A percentile compares a stretch with the other conserved stretches of the same genome.
These are phyloP conservation scores for Coemansia sp. DNA, from an alignment of 192 early-diverging fungal species.

Conservation along the genomic window DNA sequence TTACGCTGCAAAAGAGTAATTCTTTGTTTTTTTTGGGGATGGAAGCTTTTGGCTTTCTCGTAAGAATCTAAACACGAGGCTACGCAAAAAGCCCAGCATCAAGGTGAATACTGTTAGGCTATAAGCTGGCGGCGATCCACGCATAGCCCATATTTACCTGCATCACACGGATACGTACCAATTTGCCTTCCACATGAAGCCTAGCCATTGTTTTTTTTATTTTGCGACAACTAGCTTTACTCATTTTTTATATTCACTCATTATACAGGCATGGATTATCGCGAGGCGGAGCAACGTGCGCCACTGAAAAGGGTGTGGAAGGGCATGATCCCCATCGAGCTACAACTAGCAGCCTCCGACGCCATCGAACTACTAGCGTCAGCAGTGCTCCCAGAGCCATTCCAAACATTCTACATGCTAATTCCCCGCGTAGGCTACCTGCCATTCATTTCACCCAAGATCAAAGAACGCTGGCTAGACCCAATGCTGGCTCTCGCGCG, in stretches of 20 bases:
- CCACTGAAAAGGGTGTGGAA: constrained; percentile 27
- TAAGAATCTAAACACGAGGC: background rate
- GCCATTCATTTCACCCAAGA: constrained; percentile 23
- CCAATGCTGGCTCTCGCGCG: constrained; percentile 36
- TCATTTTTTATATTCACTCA: background rate
- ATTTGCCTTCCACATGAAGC: background rate
- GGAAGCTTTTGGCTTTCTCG: background rate
- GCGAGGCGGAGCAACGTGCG: constrained; percentile 9
- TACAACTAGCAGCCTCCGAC: constrained; percentile 39
- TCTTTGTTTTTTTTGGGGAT: too few species aligned
- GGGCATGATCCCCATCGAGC: constrained; percentile 48
- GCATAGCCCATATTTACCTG: background rate
- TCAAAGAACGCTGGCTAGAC: constrained; percentile 47
- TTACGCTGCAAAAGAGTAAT: background rate
- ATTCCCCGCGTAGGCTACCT: constrained; percentile 42
- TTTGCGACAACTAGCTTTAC: background rate
- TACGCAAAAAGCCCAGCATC: background rate
- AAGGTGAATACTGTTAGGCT: background rate
- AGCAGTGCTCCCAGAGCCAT: constrained; percentile 44
- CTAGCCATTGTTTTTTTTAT: background rate
- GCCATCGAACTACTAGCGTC: constrained; percentile 49
- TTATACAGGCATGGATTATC: constrained; percentile 8
- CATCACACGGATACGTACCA: background rate
- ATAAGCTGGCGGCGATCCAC: background rate
- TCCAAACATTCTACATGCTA: constrained; percentile 49